phyloP scores from a whole-genome alignment of 2,329 filamentous ascomycete genomes.

The Cylindrodendrum hubeiense region DNA sequence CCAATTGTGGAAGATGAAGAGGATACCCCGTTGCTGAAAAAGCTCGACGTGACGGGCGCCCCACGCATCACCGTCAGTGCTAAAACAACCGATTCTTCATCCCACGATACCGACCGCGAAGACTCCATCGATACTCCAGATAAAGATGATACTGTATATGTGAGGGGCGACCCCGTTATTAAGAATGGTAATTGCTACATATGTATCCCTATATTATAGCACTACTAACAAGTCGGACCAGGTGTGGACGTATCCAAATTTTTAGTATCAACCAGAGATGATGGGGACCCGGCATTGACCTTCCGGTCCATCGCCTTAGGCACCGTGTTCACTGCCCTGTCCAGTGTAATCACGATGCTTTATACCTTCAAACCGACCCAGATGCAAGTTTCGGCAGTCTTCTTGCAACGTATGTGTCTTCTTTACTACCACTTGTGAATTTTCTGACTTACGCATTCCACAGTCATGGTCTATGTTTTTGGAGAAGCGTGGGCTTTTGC shows the following conservation, averaged over 20 bases:
- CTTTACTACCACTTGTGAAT: fast-evolving
- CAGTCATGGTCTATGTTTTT: background rate
- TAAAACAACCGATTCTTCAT: no score
- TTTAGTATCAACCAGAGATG: conserved; percentile 34
- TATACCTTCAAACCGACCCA: background rate
- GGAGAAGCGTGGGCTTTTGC: background rate
- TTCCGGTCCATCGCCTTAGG: conserved; percentile 37
- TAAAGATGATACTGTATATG: no score
- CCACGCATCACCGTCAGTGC: no score
- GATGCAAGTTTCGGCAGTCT: conserved; percentile 1
- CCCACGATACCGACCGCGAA: no score
- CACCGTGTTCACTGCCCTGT: conserved; percentile 24
- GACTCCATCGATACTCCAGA: no score
- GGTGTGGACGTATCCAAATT: conserved; percentile 39
- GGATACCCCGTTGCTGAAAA: no score
- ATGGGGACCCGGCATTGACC: conserved; percentile 35
- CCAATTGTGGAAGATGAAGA: no score
- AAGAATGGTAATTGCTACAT: no score
- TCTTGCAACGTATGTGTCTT: background rate
- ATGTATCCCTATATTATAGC: no score
- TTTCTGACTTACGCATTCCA: background rate
- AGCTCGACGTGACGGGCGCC: no score
- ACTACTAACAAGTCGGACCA: no score
- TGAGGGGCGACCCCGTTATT: no score
- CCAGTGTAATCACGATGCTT: conserved; percentile 38